Percentiles rank a stretch among this genome's conserved stretches.
phyloP scores from a whole-genome alignment of 2,329 filamentous ascomycete genomes.

The Diplodia scrobiculata region DNA sequence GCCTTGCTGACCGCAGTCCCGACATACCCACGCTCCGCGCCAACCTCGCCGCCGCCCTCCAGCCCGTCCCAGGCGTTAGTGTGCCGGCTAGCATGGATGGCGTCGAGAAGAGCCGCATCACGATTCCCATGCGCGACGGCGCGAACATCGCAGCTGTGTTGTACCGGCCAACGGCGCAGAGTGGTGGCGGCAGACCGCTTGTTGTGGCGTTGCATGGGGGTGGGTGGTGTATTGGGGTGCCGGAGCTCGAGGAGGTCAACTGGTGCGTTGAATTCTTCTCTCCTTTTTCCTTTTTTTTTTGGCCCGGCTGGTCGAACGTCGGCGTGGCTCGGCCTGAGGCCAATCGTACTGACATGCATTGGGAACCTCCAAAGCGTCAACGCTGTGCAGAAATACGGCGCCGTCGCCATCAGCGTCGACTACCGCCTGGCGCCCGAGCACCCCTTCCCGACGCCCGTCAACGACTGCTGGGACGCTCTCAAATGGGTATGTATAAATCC shows the following conservation, averaged over 20 bases:
- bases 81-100: slow-evolving; percentile 3
- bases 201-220: slow-evolving; percentile 35
- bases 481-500: slow-evolving; percentile 31
- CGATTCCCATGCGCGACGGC: slow-evolving; percentile 19
- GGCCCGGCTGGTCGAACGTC: too few species aligned
- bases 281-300: neutral
- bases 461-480: slow-evolving; percentile 48
- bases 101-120: slow-evolving; percentile 3
- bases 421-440: slow-evolving; percentile 65
- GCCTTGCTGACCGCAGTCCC: neutral
- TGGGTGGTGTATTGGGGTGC: slow-evolving; percentile 32
- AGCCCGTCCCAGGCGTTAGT: neutral
- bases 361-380: slow-evolving; percentile 27
- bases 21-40: neutral
- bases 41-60: neutral
- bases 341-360: neutral
- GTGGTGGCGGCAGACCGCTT: slow-evolving; percentile 28
- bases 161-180: neutral
- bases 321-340: neutral
- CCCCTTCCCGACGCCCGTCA: slow-evolving; percentile 64
- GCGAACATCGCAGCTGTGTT: neutral
- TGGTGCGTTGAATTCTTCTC: slow-evolving; percentile 7
- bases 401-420: slow-evolving; percentile 62
- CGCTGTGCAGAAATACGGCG: slow-evolving; percentile 58
- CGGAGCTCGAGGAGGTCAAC: slow-evolving; percentile 30